phyloP scores from a whole-genome alignment of 2,329 filamentous ascomycete species.

The Aureobasidium mangrovei region DNA sequence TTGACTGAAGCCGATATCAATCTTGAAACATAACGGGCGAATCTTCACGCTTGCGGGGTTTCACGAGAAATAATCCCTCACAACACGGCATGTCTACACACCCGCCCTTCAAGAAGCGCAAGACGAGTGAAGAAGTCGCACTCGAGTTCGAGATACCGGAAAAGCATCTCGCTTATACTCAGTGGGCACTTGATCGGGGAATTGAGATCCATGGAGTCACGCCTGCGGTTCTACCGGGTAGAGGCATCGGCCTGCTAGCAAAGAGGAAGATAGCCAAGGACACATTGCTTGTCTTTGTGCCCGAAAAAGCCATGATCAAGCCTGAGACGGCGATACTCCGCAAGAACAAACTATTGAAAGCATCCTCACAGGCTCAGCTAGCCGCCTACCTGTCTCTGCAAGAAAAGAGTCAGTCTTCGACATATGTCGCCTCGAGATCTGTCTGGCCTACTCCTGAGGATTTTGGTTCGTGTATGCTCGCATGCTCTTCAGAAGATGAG shows the following conservation, averaged over 20 bases:
- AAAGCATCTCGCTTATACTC: slow-evolving; percentile 48
- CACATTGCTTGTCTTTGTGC: slow-evolving; percentile 57
- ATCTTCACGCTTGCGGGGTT: neutral
- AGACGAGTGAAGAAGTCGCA: neutral
- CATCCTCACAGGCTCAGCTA: slow-evolving; percentile 54
- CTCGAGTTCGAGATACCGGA: slow-evolving; percentile 14
- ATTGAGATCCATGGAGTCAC: slow-evolving; percentile 59
- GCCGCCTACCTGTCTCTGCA: slow-evolving; percentile 36
- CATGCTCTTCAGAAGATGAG: slow-evolving; percentile 29
- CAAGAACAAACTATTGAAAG: slow-evolving; percentile 18
- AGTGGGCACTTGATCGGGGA: slow-evolving; percentile 59
- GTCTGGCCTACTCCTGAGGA: slow-evolving; percentile 58
- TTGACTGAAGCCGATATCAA: neutral
- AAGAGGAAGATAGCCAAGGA: slow-evolving; percentile 53
- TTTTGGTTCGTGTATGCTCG: slow-evolving; percentile 49
- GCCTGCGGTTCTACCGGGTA: slow-evolving; percentile 58
- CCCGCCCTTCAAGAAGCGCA: neutral
- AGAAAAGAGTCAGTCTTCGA: neutral
- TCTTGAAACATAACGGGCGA: neutral
- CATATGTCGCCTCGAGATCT: slow-evolving; percentile 49
- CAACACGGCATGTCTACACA: neutral
- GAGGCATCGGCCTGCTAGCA: slow-evolving; percentile 71
- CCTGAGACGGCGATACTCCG: slow-evolving; percentile 48
- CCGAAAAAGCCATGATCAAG: slow-evolving; percentile 54
- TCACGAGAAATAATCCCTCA: neutral